phyloP scores from a whole-genome alignment of 768 basidiomycete species.

The Boletus subcaerulescens region DNA sequence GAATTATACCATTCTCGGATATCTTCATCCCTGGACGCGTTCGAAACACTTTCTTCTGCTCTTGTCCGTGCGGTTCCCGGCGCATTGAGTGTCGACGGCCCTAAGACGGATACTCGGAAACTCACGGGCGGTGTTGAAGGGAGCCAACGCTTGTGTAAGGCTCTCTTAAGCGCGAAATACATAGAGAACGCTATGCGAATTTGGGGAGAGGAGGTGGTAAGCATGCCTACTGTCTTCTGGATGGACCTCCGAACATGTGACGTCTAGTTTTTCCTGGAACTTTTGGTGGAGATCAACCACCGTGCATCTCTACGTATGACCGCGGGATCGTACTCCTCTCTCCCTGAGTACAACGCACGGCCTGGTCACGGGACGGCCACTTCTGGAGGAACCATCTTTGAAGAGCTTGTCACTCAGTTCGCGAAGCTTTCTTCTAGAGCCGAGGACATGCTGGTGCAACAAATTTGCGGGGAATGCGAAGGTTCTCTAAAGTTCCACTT shows the following conservation, averaged over 20 bases:
- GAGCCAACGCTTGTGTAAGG: conserved; percentile 80
- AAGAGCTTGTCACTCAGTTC: conserved; percentile 69
- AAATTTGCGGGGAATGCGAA: conserved; percentile 82
- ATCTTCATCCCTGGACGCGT: conserved; percentile 84
- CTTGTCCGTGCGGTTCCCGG: conserved; percentile 92
- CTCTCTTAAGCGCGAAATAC: conserved; percentile 76
- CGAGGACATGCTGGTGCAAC: conserved; percentile 85
- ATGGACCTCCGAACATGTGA: conserved; percentile 1
- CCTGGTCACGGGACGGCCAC: conserved; percentile 27
- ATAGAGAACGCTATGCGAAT: conserved; percentile 63
- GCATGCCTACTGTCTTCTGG: conserved; percentile 24
- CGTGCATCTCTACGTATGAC: conserved; percentile 55
- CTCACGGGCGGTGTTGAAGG: conserved; percentile 85
- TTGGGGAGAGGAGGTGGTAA: conserved; percentile 91
- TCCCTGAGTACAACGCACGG: conserved; percentile 42
- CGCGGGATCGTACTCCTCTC: conserved; percentile 45
- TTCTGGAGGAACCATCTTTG: conserved; percentile 72
- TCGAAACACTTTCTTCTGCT: conserved; percentile 85
- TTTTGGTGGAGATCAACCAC: conserved; percentile 78
- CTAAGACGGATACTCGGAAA: conserved; percentile 49
- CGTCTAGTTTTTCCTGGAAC: conserved; percentile 83
- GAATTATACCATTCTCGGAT: conserved; percentile 76
- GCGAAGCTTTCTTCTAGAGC: conserved; percentile 58
- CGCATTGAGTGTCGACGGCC: conserved; percentile 59
- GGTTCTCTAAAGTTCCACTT: conserved; percentile 71